Evolutionary conservation across 1,284 basidiomycete genomes (phyloP), one percentile per base, ranked within the genome.

Genomic region (Ganoderma meredithae): DNA sequence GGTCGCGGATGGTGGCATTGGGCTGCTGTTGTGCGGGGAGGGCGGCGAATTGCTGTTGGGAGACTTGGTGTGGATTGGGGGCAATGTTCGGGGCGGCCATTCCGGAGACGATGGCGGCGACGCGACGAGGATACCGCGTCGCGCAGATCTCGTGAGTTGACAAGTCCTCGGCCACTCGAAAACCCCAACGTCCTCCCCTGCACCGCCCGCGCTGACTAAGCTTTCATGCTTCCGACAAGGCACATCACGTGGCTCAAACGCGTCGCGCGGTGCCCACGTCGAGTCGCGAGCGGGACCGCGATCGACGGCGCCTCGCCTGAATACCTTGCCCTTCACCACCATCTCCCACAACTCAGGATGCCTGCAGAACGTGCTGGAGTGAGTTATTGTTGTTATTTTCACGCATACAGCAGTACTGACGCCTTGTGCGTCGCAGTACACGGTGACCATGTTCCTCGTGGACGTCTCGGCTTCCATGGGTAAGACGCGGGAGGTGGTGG

Each of bases 381-480:
- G 81, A 9, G 73, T 73, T 3, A 1, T 36, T 15, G 3, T 47
- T 43, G 43, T 10, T 2, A 3, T 62, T 39, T n/a, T 5, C 3
- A 19, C 33, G 12, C 22, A 55, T 61, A 44, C 5, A 44, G 6
- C 6, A n/a, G 13, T 9, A 3, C n/a, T 60, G 6, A 47, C 5
- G 25, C 10, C 25, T 17, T 31, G 3, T 19, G 15, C 8, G 4
- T 7, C 13, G 27, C 71, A 94, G 93, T 94, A 90, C 76, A 93
- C 92, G 0, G 92, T 91, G 5, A 92, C 91, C 22, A 90, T 95
- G 86, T 98, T 95, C 77, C 85, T 95, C 76, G 82, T 98, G 75
- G 96, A 98, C 83, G 83, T 94, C 59, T 96, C 95, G 2, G 87
- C 92, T 63, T 90, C 94, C 49, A 97, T 98, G 96, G 91, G 86